Percentiles rank a stretch among this genome's conserved stretches.
phyloP scores from a whole-genome alignment of 495 filamentous ascomycete species.

The Bryoglossum gracile region DNA sequence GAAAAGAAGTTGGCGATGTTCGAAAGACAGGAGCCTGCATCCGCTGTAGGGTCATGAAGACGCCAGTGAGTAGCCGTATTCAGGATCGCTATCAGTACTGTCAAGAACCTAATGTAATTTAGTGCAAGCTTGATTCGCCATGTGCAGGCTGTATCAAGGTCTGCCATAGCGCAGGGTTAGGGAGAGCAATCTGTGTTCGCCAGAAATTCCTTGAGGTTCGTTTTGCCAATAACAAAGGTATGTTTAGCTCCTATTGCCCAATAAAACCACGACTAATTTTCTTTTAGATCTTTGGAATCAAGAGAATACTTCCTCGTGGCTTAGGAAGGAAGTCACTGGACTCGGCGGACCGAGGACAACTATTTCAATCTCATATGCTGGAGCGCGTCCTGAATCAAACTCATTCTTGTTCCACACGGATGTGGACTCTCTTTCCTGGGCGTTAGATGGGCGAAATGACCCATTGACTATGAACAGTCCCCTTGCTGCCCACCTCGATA shows the following conservation, averaged over 20 bases:
- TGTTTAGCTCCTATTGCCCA: neutral
- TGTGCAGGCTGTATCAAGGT: neutral
- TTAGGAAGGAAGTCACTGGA: neutral
- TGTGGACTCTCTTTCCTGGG: neutral
- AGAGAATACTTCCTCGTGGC: neutral
- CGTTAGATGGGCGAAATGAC: neutral
- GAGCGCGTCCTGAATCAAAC: neutral
- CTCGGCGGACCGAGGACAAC: neutral
- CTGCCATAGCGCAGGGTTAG: neutral
- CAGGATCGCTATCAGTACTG: neutral
- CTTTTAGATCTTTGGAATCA: conserved; percentile 7
- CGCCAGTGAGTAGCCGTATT: neutral
- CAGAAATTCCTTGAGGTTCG: conserved; percentile 1
- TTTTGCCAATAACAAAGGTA: conserved; percentile 3
- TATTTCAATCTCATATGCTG: neutral
- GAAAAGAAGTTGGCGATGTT: neutral
- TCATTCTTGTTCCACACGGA: neutral
- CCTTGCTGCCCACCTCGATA: too few species aligned
- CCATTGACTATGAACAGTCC: neutral
- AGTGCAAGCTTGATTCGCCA: conserved; percentile 5
- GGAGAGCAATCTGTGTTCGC: neutral
- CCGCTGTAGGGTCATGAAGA: conserved; percentile 5
- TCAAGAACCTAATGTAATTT: neutral
- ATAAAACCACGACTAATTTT: neutral
- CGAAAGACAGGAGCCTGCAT: conserved; percentile 9